A percentile compares a stretch with the other conserved stretches of the same genome.
Evolutionary conservation across 257 asterid genomes (phyloP).

Genomic region (Solanum pinnatisectum): DNA sequence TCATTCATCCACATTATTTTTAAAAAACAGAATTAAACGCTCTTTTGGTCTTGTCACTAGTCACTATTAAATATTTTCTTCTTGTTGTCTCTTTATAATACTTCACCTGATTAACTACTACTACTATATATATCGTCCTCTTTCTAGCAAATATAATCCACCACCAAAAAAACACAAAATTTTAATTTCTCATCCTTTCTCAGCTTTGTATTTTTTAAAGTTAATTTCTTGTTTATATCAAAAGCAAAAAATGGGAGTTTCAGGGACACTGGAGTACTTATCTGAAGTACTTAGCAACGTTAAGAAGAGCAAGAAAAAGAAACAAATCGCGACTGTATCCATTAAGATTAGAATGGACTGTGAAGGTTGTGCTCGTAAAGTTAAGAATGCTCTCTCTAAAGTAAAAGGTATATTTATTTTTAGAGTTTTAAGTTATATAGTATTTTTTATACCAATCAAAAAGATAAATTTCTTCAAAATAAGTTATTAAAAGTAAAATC

Average conservation of each 20-base stretch:
- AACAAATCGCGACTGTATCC: slow-evolving; percentile 42
- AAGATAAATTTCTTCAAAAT: background rate
- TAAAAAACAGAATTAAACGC: background rate
- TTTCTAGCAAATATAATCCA: background rate
- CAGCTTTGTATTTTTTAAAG: background rate
- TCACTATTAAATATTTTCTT: background rate
- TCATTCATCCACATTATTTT: background rate
- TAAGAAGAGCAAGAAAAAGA: slow-evolving; percentile 54
- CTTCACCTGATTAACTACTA: background rate
- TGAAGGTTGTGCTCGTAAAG: slow-evolving; percentile 73
- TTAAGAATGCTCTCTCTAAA: slow-evolving; percentile 46
- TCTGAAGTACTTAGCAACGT: slow-evolving; percentile 43
- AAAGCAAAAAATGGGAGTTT: slow-evolving; percentile 37
- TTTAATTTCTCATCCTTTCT: background rate
- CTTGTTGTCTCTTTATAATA: background rate
- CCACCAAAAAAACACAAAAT: background rate
- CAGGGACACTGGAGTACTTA: slow-evolving; percentile 70
- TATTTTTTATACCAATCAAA: background rate
- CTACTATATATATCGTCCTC: background rate
- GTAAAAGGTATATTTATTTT: slow-evolving; percentile 38
- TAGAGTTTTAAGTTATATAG: background rate
- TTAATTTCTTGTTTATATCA: background rate
- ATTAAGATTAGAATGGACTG: slow-evolving; percentile 81
- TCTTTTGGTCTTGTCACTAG: background rate
- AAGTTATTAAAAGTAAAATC: background rate